A percentile compares a stretch with the other conserved stretches of the same genome.
Evolutionary conservation across 306 rosid genomes (phyloP).

Genomic region (Benincasa hispida): DNA sequence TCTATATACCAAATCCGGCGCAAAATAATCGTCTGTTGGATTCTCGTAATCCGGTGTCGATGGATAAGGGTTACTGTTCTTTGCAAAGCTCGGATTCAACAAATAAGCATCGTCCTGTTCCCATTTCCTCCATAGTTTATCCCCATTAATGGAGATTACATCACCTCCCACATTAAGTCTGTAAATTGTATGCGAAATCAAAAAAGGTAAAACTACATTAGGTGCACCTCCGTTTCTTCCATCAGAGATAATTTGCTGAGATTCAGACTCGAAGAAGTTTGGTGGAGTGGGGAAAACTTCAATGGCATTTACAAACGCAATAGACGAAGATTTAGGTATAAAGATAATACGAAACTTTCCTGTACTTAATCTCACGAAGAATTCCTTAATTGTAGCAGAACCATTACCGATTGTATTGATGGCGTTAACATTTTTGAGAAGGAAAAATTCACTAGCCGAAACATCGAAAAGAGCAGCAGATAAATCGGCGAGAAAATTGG

Average conservation of each 20-base stretch:
- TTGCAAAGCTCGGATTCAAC: neutral
- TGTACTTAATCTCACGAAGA: slow-evolving; percentile 4
- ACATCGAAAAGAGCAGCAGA: slow-evolving; percentile 24
- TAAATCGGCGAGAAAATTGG: slow-evolving; percentile 14
- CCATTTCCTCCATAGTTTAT: slow-evolving; percentile 20
- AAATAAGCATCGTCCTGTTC: slow-evolving; percentile 5
- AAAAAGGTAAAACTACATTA: neutral
- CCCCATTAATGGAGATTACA: neutral
- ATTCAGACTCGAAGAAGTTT: neutral
- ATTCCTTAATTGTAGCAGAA: slow-evolving; percentile 20
- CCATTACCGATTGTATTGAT: neutral
- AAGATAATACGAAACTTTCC: slow-evolving; percentile 12
- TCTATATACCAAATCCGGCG: slow-evolving; percentile 11
- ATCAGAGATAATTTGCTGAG: neutral
- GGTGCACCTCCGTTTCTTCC: neutral
- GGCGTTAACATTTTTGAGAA: slow-evolving; percentile 23
- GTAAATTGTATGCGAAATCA: slow-evolving; percentile 12
- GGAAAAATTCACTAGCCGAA: slow-evolving; percentile 14
- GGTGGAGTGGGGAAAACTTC: slow-evolving; percentile 29
- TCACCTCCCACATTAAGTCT: slow-evolving; percentile 31
- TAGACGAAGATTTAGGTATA: slow-evolving; percentile 15
- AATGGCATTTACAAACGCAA: slow-evolving; percentile 43
- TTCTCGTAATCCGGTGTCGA: neutral
- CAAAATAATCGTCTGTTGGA: neutral
- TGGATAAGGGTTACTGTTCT: rapidly evolving